These are phyloP conservation scores for Irpex sp. DNA, from an alignment of 1,284 basidiomycete genomes.

Conservation along the genomic window DNA sequence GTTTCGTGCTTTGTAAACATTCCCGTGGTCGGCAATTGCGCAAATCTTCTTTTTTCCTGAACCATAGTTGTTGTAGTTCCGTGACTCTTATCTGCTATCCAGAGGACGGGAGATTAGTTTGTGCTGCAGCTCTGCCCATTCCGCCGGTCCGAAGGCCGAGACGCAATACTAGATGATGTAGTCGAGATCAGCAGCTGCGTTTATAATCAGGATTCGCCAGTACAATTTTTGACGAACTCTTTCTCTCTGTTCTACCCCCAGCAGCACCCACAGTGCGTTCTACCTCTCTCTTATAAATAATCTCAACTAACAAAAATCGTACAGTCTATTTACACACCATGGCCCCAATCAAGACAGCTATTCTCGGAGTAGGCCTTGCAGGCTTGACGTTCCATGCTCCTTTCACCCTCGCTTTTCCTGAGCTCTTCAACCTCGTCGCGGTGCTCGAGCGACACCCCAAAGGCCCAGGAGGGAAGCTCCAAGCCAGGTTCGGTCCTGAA, in stretches of 20 bases:
- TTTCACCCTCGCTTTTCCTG: slow-evolving; percentile 71
- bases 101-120: background rate
- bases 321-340: background rate
- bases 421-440: slow-evolving; percentile 68
- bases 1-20: too few species aligned
- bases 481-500: slow-evolving; percentile 57
- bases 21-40: too few species aligned
- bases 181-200: background rate
- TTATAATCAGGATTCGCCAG: background rate
- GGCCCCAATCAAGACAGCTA: slow-evolving; percentile 62
- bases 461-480: slow-evolving; percentile 56
- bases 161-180: background rate
- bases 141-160: background rate
- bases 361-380: slow-evolving; percentile 74
- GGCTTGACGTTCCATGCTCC: slow-evolving; percentile 79
- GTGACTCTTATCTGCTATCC: too few species aligned
- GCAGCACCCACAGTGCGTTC: too few species aligned
- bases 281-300: background rate
- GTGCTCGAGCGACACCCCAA: slow-evolving; percentile 62
- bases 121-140: background rate
- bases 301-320: background rate
- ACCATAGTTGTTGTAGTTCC: too few species aligned
- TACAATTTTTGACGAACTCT: background rate
- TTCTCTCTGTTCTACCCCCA: background rate
- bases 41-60: too few species aligned